phyloP scores from a whole-genome alignment of 768 basidiomycete genomes.

The Macrolepiota albuminosa region DNA sequence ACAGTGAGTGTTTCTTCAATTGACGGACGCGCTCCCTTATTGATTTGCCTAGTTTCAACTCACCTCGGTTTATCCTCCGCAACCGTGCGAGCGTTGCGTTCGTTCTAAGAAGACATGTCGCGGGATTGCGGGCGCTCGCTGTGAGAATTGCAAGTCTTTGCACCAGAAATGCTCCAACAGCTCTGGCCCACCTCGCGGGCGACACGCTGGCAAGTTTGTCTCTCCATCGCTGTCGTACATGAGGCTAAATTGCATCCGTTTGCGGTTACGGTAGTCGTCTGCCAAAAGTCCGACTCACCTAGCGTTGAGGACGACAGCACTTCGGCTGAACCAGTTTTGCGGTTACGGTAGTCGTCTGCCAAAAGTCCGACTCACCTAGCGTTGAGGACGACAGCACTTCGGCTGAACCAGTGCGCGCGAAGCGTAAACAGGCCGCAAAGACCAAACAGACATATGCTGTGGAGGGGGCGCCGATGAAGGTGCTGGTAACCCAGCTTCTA shows the following conservation, averaged over 20 bases:
- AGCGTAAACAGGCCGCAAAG: constrained; percentile 23
- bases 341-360: constrained; percentile 9
- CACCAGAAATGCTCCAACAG: constrained; percentile 45
- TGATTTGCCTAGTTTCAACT: constrained; percentile 12
- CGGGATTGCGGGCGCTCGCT: constrained; percentile 38
- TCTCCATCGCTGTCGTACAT: background rate
- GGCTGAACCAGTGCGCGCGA: constrained; percentile 17
- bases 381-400: constrained; percentile 9
- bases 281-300: constrained; percentile 3
- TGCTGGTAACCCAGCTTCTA: constrained; percentile 24
- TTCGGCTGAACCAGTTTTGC: constrained; percentile 10
- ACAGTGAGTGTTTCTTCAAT: constrained; percentile 12
- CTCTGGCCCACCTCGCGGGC: constrained; percentile 37
- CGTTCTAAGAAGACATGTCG: constrained; percentile 38
- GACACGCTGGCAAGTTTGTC: constrained; percentile 29
- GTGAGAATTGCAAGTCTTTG: constrained; percentile 41
- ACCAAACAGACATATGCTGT: constrained; percentile 24
- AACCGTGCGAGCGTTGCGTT: constrained; percentile 41
- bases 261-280: constrained; percentile 7
- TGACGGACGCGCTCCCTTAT: background rate
- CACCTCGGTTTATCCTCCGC: constrained; percentile 29
- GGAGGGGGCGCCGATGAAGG: constrained; percentile 32
- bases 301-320: constrained; percentile 7
- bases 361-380: constrained; percentile 2
- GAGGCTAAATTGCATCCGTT: background rate